Base-by-base conservation (phyloP, 2,329 filamentous ascomycete genomes). In the Neofusicoccum parvum region DNA sequence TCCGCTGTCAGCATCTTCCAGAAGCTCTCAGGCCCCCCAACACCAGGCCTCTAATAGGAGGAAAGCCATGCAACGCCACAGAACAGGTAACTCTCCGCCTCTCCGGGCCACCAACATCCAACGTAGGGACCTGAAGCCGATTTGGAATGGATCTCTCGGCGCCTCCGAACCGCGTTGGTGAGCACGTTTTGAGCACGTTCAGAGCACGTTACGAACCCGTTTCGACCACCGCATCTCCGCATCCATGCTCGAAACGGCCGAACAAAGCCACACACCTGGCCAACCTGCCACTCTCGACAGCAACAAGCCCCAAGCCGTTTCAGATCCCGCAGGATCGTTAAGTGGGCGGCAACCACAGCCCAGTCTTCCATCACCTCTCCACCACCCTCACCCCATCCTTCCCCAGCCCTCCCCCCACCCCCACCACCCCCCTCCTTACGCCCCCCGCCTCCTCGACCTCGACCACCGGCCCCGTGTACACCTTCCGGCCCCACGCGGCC, bases 361-460 rank as follows among this genome's bases (percentile, higher is more conserved):
- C 27, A 27, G 3, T 27, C 27, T 5, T 27, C 27, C 27, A 27
- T 14, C 12, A 39, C 37, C 12, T 39, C 37, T 14, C 49, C 27
- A 32, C 49, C 49, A 10, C 15, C 2, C 32, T n/a, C 37, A 17
- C 54, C 3, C 23, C 17, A 7, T 20, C n/a, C 74, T 73, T 34
- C 58, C 72, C 15, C n/a, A n/a, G n/a, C n/a, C n/a, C n/a, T n/a
- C n/a, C n/a, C n/a, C n/a, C n/a, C n/a, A n/a, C n/a, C 71, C 75
- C 68, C 74, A 74, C 9, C 73, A 73, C 2, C 68, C 76, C 2
- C 66, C 75, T 3, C 68, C 70, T 5, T 54, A 74, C 0, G 69
- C 75, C 4, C 68, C 71, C 11, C 59, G 74, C 0, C 68, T 39
- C 50, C 37, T 3, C 23, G 23, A 58, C 53, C 81, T 75, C 73